Base-by-base conservation (phyloP, 2,329 filamentous ascomycete species). In the Fusarium sp. region DNA sequence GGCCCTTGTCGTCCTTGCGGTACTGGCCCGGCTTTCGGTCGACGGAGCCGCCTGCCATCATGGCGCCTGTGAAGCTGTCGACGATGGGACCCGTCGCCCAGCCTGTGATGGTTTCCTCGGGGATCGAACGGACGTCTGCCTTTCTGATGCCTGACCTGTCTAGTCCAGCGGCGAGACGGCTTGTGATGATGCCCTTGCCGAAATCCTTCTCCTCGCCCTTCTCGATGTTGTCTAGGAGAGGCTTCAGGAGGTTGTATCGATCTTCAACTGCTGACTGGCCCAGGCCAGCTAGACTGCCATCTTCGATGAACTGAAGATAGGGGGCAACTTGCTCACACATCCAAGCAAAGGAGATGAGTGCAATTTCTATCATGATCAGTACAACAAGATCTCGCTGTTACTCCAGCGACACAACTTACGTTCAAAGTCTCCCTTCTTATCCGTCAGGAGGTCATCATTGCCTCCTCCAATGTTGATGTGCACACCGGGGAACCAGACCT, bases 401-500 rank as follows among this genome's bases (percentile, higher is more conserved):
- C 11, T 29, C 24, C 2, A 9, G 4, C 10, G 10, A 9, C 3
- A 12, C 6, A 35, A 67, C 67, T 73, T 27, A 77, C 75, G 73
- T 51, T 77, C 75, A 20, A 77, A 63, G 33, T 77, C 75, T 44
- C 75, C 76, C 72, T 75, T 72, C 51, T 76, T 75, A 6, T 75
- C 67, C 6, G 61, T 70, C 16, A 77, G 56, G 31, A 71, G 68
- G 16, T 69, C 64, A 35, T 72, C 70, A 10, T 62, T 74, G 12
- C 75, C 75, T 5, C 76, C 76, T 14, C 76, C 76, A 63, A 78
- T 78, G 62, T 78, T 78, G 67, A 74, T 75, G 38, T 78, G 76
- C 7, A 78, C 71, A n/a, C 76, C 76, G 1, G 77, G 77, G 53
- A 78, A 78, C 77, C 77, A 78, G 24, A 77, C 76, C 22, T 78